Evolutionary conservation across 768 basidiomycete genomes (phyloP), one percentile per base, ranked within the genome.

Genomic region (Auricularia cornea): DNA sequence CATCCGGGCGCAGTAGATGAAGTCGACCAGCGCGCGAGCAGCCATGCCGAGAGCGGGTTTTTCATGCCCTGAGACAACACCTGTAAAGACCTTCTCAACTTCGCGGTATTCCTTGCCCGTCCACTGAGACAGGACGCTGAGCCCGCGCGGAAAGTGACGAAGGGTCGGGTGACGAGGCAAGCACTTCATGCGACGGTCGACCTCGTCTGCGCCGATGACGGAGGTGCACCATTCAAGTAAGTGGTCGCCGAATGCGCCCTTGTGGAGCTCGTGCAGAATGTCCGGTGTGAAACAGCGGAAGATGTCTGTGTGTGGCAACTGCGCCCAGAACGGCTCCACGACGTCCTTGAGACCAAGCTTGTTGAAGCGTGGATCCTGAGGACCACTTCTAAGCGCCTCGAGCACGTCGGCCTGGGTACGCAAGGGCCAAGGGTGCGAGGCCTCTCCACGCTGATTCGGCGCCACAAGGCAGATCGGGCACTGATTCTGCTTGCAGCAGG

Each of bases 221-320:
- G 31, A n/a, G 23, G 10, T 52, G 26, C 67, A 72, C 80, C 80
- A 81, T 3, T 68, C 71, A 1, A 75, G 70, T 2, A 78, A 60
- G 59, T 81, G 80, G 59, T 80, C 75, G 60, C 79, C 79, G 73
- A 81, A 78, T 2, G 80, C 63, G 0, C 81, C 81, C 64, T 83
- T 78, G 69, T 81, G 75, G 0, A 83, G 69, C 65, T 81, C 79
- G 64, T 84, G 81, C 18, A 82, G 75, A 26, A 80, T 56, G 70
- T 80, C 70, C n/a, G 76, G 74, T 1, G 75, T 78, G 35, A 83
- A 64, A 14, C 64, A 71, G 0, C 33, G 0, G 66, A 76, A 79
- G 38, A 83, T 81, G 65, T 82, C 64, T 44, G 68, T 59, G 63
- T 72, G 74, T 0, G 78, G 80, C 12, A 81, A 65, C 44, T 77